Conservation (phyloP, 208 protist species). For the Crithidia acanthocephali region DNA sequence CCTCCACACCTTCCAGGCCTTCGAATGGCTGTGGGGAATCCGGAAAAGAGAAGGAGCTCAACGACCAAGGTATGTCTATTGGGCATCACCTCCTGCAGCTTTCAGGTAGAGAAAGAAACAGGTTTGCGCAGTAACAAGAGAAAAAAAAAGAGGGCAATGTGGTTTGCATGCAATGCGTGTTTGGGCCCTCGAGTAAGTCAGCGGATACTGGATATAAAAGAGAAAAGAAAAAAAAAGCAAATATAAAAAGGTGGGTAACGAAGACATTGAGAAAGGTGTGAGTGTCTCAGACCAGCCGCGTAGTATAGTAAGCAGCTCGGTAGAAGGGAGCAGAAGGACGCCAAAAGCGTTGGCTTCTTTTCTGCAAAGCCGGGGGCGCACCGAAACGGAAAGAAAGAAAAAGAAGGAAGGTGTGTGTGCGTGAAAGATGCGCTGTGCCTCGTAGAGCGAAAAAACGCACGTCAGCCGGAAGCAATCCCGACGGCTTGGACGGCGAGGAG, state of each 20-base stretch:
- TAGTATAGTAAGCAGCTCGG: neutral
- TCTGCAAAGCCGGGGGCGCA: no score
- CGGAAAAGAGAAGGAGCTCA: no score
- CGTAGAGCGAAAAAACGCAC: neutral
- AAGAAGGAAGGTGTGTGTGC: neutral
- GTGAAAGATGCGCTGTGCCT: neutral
- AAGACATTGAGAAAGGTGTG: neutral
- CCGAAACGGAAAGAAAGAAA: no score
- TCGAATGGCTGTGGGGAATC: no score
- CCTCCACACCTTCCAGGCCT: no score
- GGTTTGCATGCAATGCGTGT: neutral
- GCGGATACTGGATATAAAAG: neutral
- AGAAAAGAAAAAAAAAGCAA: slow-evolving; percentile 10
- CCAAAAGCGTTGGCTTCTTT: no score
- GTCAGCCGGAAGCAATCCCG: neutral
- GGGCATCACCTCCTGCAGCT: neutral
- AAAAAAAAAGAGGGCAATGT: slow-evolving; percentile 5
- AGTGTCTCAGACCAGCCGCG: neutral
- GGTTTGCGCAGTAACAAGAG: neutral
- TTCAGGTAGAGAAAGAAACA: neutral
- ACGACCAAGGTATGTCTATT: neutral
- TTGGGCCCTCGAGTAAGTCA: neutral
- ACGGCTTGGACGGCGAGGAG: neutral
- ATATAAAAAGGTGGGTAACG: neutral
- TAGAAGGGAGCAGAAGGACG: no score